Conservation (phyloP, 352 stramenopile genomes). For the Globisporangium perplexum region DNA sequence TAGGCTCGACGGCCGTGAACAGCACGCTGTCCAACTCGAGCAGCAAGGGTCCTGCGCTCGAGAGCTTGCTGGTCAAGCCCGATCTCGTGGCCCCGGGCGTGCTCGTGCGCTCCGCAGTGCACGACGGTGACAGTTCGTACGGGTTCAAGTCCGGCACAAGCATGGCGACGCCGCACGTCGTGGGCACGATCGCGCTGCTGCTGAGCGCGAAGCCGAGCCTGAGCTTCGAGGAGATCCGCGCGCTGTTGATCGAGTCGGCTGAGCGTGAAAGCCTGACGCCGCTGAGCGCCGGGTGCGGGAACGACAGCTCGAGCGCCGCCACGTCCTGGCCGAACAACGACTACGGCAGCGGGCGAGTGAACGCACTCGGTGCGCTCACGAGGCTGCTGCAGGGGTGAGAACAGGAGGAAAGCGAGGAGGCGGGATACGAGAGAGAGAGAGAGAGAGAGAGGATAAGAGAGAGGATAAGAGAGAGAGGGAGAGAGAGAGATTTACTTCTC, state of each 20-base stretch:
- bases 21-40: constrained; percentile 35
- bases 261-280: constrained; percentile 10
- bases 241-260: constrained; percentile 8
- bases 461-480: background rate
- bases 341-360: constrained; percentile 18
- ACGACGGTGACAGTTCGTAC: constrained; percentile 29
- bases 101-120: constrained; percentile 30
- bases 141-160: constrained; percentile 40
- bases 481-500: background rate
- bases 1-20: constrained; percentile 29
- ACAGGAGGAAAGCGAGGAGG: background rate
- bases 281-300: constrained; percentile 8
- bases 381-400: constrained; percentile 1
- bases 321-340: constrained; percentile 19
- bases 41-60: constrained; percentile 24
- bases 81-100: constrained; percentile 35
- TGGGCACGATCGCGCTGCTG: constrained; percentile 41
- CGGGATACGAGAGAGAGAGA: no score
- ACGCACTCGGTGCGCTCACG: constrained; percentile 13
- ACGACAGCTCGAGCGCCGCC: background rate
- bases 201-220: constrained; percentile 28
- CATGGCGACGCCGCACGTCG: constrained; percentile 46
- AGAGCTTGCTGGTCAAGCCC: constrained; percentile 32
- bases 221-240: constrained; percentile 19
- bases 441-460: no score